Evolutionary conservation across 2,329 filamentous ascomycete species (phyloP), one percentile per base, ranked within the genome.

Genomic region (Paradendryphiella salina): DNA sequence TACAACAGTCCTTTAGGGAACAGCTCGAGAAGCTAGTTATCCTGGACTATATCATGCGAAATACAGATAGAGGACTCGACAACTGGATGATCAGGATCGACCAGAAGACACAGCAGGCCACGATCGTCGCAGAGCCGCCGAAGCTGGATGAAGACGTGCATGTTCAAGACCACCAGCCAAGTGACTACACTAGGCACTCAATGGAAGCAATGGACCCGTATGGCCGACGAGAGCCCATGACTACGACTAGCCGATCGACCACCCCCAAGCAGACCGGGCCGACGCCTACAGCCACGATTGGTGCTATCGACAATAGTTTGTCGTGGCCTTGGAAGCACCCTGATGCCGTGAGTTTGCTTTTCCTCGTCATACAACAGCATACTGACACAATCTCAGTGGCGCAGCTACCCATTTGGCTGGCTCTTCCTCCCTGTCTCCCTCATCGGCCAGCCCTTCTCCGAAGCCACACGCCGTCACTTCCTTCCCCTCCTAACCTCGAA

Each of bases 1-100:
- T 99, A 37, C 95, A 97, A 69, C 90, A 96, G 72, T 88, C 90
- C 0, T 96, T 99, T 70, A 81, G 94, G 31, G 94, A 99, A 73
- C 89, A 97, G 75, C 80, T 99, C 39, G 94, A 99, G 76, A 97
- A 96, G 74, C 80, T 99, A 6, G 95, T 99, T 17, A 96, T 99
- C 65, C 75, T 99, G 59, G 94, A 99, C 75, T 99, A 99, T 71
- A 96, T 99, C 57, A 99, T 99, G 94, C 85, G 94, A 50, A 99
- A 99, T 69, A 99, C 94, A 1, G 94, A 99, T 72, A 84, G 94
- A 75, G 94, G 94, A 1, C 79, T 96, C 49, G 94, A 99, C 72
- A 99, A 99, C 65, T 99, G 94, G 94, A 99, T 99, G 94, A 91
- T 99, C 69, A 94, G 90, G 73, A 89, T 99, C 26, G 92, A 99